Evolutionary conservation across 768 basidiomycete genomes (phyloP), one percentile per base, ranked within the genome.

Genomic region (Naganishia vaughanmartiniae): DNA sequence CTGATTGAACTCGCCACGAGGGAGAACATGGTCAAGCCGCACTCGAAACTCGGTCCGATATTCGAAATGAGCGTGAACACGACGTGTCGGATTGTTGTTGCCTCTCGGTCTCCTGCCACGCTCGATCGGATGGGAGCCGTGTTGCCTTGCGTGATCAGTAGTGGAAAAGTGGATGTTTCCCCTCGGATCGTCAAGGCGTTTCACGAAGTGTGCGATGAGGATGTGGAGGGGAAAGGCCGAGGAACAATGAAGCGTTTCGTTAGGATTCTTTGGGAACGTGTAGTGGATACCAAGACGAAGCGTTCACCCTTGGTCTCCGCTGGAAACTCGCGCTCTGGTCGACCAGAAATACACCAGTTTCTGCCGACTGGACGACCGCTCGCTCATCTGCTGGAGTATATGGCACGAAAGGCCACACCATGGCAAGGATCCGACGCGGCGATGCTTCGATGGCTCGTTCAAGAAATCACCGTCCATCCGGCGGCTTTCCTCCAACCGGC

Each of bases 291-390:
- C 36, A 63, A 26, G 60, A n/a, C n/a, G 36, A 63, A 28, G n/a
- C 21, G 21, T n/a, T 2, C 10, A 45, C 30, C 36, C 28, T 9
- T 11, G 17, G 9, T 4, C 26, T 5, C 26, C 14, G 17, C 30
- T 30, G 54, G 30, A 11, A 26, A 26, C 1, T 1, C 30, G 12
- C 54, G 30, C 33, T 30, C 33, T 55, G 9, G 1, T 21, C 4
- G 21, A 4, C 30, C 15, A 14, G 54, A 55, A 34, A 7, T 17
- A 19, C 54, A 58, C 7, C 57, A 36, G 34, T 58, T 58, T 36
- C 57, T 63, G 1, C 60, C 60, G 14, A 45, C 60, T 26, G 60
- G 42, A 28, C 60, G 60, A 42, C 34, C 39, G 15, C 60, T 63
- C n/a, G 60, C 24, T 42, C 60, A 63, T 46, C 42, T 63, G 3